Base-by-base conservation (phyloP, 768 basidiomycete genomes). In the Mycena galopus region DNA sequence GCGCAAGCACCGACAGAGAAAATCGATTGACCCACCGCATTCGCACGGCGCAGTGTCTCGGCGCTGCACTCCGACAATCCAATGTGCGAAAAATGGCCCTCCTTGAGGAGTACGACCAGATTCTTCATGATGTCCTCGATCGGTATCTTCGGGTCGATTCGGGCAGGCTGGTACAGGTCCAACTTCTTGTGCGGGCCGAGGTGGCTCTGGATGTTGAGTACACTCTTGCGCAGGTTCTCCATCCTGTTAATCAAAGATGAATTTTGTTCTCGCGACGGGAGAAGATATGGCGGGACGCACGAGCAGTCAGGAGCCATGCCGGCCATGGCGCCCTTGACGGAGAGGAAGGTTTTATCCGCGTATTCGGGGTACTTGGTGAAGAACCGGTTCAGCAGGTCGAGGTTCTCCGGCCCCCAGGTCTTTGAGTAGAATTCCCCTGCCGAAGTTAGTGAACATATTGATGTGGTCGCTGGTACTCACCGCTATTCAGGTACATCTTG, bases 161-260 rank as follows among this genome's bases (percentile, higher is more conserved):
- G 83, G 1, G 89, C 88, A 27, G 82, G 80, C 78, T 92, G 81
- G 79, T 88, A 93, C 3, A 93, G 79, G 78, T 93, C 92, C 67
- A 92, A 75, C 67, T 83, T 86, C 81, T 89, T 89, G 66, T 82
- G 86, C 25, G 86, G 85, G 1, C 88, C 84, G 10, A 92, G 82
- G 14, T 82, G 82, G 4, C 78, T 80, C 57, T 85, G 83, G 76
- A 87, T 83, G 29, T 80, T 78, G 30, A 84, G 79, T 21, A 91
- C 82, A 63, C 90, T 89, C 12, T 58, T 21, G 17, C 73, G 60
- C 23, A 74, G 32, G 32, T 33, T 39, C 23, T 39, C 39, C 39
- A 39, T 8, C 12, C 39, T 39, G 17, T 39, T 39, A 3, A 39
- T 16, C 11, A 3, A 16, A 39, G 17, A 39, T 39, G 39, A 39